Conservation (phyloP, 306 rosid genomes). For the Cucurbita pepo region DNA sequence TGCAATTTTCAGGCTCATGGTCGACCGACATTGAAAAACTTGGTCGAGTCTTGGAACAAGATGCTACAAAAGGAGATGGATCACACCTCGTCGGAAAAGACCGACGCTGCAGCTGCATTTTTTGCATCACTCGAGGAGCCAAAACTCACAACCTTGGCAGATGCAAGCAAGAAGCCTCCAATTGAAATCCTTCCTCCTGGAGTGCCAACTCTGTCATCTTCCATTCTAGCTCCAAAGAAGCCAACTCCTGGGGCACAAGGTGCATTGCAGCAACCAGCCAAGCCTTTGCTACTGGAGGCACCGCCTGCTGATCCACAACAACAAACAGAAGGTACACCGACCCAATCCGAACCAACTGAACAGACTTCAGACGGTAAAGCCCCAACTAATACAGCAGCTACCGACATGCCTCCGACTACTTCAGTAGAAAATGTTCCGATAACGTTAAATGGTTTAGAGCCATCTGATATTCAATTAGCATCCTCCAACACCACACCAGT, state of each 20-base stretch:
- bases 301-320: conserved; percentile 37
- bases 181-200: conserved; percentile 96
- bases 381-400: conserved; percentile 13
- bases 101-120: conserved; percentile 86
- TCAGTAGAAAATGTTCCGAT: neutral
- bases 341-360: conserved; percentile 18
- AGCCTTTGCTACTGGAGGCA: conserved; percentile 72
- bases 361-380: neutral
- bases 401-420: conserved; percentile 12
- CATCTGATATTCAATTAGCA: conserved; percentile 10
- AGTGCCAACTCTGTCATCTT: conserved; percentile 55
- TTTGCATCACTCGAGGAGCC: conserved; percentile 89
- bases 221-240: conserved; percentile 62
- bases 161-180: conserved; percentile 85
- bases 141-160: conserved; percentile 84
- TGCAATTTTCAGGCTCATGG: conserved; percentile 71
- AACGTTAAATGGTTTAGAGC: conserved; percentile 1
- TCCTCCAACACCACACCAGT: conserved; percentile 15
- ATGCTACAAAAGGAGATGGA: conserved; percentile 79
- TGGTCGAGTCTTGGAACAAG: conserved; percentile 91
- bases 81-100: conserved; percentile 48
- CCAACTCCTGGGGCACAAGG: conserved; percentile 41
- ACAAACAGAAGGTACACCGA: conserved; percentile 25
- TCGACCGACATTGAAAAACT: conserved; percentile 81
- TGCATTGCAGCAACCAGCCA: conserved; percentile 40